Conservation (phyloP, 768 basidiomycete species). For the Sarcomyxa edulis region DNA sequence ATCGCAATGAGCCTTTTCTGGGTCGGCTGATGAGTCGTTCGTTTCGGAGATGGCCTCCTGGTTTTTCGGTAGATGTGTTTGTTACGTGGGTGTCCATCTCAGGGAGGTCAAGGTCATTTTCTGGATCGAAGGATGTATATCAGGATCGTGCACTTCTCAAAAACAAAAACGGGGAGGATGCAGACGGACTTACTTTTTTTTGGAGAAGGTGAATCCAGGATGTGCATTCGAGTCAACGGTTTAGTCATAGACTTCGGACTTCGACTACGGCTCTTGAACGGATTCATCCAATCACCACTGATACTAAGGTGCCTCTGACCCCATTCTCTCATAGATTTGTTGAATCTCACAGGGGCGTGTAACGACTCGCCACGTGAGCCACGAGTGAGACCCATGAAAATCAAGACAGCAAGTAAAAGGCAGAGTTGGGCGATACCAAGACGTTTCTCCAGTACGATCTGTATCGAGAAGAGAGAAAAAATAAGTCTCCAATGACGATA, state of each 20-base stretch:
- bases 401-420: constrained; percentile 73
- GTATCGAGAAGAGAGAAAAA: not conserved
- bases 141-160: not conserved
- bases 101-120: not conserved
- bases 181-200: constrained; percentile 7
- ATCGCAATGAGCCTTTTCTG: constrained; percentile 12
- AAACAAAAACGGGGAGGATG: not conserved
- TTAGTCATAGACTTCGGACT: constrained; percentile 6
- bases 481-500: not conserved
- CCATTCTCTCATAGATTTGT: constrained; percentile 44
- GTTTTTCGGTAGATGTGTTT: constrained; percentile 7
- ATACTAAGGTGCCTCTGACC: constrained; percentile 50
- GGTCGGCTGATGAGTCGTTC: constrained; percentile 2
- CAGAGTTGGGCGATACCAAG: constrained; percentile 86
- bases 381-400: constrained; percentile 84
- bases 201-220: constrained; percentile 21
- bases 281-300: constrained; percentile 46
- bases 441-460: constrained; percentile 87
- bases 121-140: constrained; percentile 6
- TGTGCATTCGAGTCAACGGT: constrained; percentile 17
- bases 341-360: constrained; percentile 11
- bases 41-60: not conserved
- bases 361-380: constrained; percentile 44
- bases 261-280: constrained; percentile 23
- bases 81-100: not conserved